Conservation (phyloP, 345 rosid genomes). For the Salix suchowensis region DNA sequence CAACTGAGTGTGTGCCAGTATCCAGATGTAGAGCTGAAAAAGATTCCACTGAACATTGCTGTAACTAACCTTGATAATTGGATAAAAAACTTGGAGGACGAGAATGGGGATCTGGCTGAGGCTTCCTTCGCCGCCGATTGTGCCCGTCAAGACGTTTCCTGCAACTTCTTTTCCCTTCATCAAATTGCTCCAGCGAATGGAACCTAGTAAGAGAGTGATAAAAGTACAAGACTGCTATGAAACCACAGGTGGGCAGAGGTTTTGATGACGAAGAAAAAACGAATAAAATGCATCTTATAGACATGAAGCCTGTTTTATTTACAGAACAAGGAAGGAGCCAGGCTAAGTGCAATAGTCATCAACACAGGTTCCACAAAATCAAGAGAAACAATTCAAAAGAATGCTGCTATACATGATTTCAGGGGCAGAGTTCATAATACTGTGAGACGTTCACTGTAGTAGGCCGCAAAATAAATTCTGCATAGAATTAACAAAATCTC, state of each 20-base stretch:
- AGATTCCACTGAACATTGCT: background rate
- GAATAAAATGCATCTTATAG: background rate
- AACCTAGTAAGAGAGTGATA: constrained; percentile 25
- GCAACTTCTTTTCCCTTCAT: constrained; percentile 59
- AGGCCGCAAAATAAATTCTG: background rate
- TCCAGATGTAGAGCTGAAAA: constrained; percentile 4
- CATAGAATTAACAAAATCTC: background rate
- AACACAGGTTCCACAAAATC: background rate
- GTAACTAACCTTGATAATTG: constrained; percentile 42
- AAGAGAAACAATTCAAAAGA: background rate
- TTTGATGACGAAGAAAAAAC: background rate
- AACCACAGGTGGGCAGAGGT: background rate
- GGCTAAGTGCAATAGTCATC: background rate
- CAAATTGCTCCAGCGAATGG: constrained; percentile 53
- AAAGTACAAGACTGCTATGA: background rate
- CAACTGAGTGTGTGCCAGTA: background rate
- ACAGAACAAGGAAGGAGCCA: background rate
- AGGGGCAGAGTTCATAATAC: background rate
- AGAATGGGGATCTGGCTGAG: constrained; percentile 38
- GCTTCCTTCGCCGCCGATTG: constrained; percentile 47
- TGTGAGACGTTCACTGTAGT: background rate
- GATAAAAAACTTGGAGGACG: constrained; percentile 28
- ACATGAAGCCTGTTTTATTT: background rate
- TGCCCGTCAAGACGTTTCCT: constrained; percentile 59
- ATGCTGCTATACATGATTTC: background rate